Percentiles rank a stretch among this genome's conserved stretches.
Evolutionary conservation across 108 stramenopile species (phyloP).

Genomic region (Aurantiochytrium sp.): DNA sequence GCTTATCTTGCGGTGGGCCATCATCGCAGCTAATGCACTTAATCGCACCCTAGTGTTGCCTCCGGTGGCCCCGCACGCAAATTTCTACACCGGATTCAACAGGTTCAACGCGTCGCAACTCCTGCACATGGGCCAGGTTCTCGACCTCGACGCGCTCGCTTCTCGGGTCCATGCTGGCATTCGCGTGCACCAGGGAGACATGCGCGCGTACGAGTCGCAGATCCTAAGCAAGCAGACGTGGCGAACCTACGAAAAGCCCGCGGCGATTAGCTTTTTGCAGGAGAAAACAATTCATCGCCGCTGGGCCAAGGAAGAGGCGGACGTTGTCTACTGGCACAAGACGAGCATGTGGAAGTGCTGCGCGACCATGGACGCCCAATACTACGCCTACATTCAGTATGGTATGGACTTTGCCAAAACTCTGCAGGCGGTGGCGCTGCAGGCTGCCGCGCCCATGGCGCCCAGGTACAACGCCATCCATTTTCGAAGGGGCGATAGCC

Average conservation of each 20-base stretch:
- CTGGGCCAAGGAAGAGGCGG: background rate
- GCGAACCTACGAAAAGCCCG: background rate
- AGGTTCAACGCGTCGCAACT: background rate
- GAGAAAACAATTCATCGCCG: background rate
- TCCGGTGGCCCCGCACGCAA: constrained; percentile 11
- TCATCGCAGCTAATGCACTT: constrained; percentile 3
- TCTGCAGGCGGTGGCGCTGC: background rate
- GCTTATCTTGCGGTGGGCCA: background rate
- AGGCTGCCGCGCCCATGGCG: background rate
- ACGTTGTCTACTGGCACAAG: constrained; percentile 24
- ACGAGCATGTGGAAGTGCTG: constrained; percentile 30
- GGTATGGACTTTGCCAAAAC: background rate
- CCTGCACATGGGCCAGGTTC: background rate
- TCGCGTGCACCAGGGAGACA: background rate
- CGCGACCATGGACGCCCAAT: background rate
- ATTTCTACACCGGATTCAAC: background rate
- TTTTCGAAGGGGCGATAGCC: background rate
- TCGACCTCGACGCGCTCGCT: background rate
- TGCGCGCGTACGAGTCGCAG: background rate
- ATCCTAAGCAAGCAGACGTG: background rate
- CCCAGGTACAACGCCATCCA: constrained; percentile 14
- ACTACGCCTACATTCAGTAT: background rate
- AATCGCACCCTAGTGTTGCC: background rate
- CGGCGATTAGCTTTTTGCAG: background rate
- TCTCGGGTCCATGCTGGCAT: background rate